Base-by-base conservation (phyloP, 257 asterid genomes). In the Primulina tabacum region DNA sequence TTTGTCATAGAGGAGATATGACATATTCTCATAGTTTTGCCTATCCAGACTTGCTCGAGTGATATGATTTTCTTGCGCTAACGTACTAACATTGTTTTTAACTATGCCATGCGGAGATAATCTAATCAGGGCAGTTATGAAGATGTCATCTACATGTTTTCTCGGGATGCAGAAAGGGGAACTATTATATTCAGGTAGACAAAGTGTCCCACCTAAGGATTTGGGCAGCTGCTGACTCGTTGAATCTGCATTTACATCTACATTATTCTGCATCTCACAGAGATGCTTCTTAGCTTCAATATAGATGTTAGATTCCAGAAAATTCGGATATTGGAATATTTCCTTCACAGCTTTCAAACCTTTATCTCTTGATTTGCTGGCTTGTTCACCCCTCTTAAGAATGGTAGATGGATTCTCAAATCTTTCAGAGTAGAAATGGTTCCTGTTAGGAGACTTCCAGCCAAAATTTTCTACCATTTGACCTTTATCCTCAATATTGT, bases 361-460 rank as follows among this genome's bases (percentile, higher is more conserved):
- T 10, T 67, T 72, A 5, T 76, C 87, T 77, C 82, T 84, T 30
- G 71, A 62, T 72, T 82, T 86, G 34, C 76, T 81, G 55, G 67
- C 71, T 35, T 69, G 78, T 64, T 86, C 95, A 60, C 65, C 85
- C 67, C 79, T 77, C 84, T 75, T 86, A 12, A 77, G 34, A 64
- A 84, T 77, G 63, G 83, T 74, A 17, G 84, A 78, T 50, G 96
- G 76, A 70, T 75, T 69, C 26, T 89, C 81, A 77, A 83, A 89
- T 67, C 75, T 85, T 77, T 94, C 99, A 20, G 86, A 85, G 63
- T 80, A 94, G 67, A 89, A 89, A 78, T 91, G 97, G 84, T 89
- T 88, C 80, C 97, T 85, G 71, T 89, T 91, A 17, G 99, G 99
- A 76, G 97, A 93, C 65, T 90, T 78, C 99, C 97, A 90, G 18